Percentiles rank a stretch among this genome's conserved stretches.
Conservation (phyloP, 1,139 yeast species). For the Diutina sp. region DNA sequence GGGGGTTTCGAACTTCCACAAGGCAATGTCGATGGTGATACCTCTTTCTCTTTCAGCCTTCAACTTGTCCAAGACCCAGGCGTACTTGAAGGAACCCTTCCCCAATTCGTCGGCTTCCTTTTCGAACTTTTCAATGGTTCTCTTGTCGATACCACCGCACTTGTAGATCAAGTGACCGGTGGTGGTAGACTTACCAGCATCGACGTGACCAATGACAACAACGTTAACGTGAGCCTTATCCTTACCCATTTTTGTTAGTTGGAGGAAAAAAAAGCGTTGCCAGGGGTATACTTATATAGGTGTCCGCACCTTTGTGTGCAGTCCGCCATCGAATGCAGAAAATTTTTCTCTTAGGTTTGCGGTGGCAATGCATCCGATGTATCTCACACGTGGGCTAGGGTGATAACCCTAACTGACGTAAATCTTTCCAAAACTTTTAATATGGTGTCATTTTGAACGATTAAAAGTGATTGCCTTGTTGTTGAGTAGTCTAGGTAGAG, state of each 20-base stretch:
- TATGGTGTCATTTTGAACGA: background rate
- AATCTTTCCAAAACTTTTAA: too few relatives aligned
- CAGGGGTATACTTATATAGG: conserved; percentile 2
- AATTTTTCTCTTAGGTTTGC: background rate
- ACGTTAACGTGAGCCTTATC: conserved; percentile 97
- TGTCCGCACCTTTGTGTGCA: background rate
- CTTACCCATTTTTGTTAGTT: conserved; percentile 45
- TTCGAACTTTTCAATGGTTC: conserved; percentile 98
- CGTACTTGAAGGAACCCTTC: conserved; percentile 98
- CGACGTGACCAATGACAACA: conserved; percentile 99
- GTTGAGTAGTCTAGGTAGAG: background rate
- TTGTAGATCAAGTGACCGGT: conserved; percentile 98
- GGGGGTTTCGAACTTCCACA: conserved; percentile 95
- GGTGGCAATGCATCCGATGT: background rate
- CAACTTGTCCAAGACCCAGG: conserved; percentile 92
- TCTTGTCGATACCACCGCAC: conserved; percentile 88
- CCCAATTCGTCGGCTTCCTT: conserved; percentile 98
- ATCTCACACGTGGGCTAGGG: background rate
- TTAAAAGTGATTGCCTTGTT: background rate
- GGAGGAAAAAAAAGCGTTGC: background rate
- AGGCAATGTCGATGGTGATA: conserved; percentile 90
- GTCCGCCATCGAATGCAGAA: background rate
- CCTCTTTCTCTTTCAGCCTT: conserved; percentile 98
- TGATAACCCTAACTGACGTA: background rate
- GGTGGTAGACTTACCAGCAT: conserved; percentile 91